Percentiles rank a stretch among this genome's conserved stretches.
Conservation (phyloP, 345 rosid species). For the Populus davidiana region DNA sequence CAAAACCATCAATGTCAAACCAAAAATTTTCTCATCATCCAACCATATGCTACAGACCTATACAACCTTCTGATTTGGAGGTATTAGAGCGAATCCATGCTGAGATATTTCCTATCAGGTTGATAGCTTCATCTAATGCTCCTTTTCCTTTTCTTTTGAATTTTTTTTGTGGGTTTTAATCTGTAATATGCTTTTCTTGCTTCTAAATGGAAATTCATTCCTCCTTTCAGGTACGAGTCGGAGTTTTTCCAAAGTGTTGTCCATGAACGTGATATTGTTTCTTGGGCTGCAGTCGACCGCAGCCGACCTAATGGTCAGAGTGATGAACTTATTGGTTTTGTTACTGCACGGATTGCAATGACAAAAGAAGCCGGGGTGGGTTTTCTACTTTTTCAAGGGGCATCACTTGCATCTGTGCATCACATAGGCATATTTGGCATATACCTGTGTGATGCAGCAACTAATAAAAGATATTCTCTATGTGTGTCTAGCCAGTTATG, state of each 20-base stretch:
- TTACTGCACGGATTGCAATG: conserved; percentile 68
- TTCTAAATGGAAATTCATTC: conserved; percentile 17
- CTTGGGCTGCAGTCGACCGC: conserved; percentile 94
- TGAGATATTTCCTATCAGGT: conserved; percentile 86
- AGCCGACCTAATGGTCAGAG: conserved; percentile 58
- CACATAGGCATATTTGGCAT: not conserved
- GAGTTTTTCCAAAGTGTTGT: conserved; percentile 93
- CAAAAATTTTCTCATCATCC: conserved; percentile 45
- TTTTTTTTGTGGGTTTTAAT: conserved; percentile 10
- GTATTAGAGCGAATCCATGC: conserved; percentile 69
- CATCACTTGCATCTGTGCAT: conserved; percentile 6
- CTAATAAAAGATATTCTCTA: not conserved
- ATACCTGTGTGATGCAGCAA: conserved; percentile 1
- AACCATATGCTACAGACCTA: conserved; percentile 64
- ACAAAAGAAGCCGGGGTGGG: conserved; percentile 88
- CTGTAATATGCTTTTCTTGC: conserved; percentile 1
- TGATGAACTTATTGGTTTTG: conserved; percentile 90
- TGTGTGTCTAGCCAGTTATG: not conserved
- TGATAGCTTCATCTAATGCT: not conserved
- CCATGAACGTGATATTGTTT: conserved; percentile 64
- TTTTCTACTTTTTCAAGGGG: conserved; percentile 20
- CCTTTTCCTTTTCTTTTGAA: not conserved
- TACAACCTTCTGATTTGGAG: conserved; percentile 70
- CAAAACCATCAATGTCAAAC: conserved; percentile 48
- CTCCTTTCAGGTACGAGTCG: conserved; percentile 74